Evolutionary conservation across 352 stramenopile genomes (phyloP).

Genomic region (Phytophthora sp.): DNA sequence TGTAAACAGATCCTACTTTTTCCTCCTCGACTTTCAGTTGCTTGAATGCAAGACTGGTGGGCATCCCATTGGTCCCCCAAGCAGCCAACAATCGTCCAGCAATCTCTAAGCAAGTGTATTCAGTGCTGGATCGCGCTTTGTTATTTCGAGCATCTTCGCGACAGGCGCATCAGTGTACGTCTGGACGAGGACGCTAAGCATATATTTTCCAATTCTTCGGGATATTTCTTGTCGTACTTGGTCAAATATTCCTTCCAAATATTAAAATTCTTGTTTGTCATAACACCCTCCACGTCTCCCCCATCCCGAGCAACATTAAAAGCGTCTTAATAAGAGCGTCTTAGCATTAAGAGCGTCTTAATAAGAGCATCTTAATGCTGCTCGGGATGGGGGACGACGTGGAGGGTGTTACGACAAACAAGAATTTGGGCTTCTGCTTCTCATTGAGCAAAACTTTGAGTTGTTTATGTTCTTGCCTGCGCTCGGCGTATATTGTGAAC

Average conservation of each 20-base stretch:
- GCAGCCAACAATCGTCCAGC: background rate
- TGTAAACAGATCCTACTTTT: constrained; percentile 1
- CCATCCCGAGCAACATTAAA: background rate
- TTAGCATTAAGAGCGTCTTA: no score
- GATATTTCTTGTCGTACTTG: background rate
- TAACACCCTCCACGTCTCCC: background rate
- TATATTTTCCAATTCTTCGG: background rate
- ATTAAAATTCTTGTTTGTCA: background rate
- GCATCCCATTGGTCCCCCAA: background rate
- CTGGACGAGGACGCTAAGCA: background rate
- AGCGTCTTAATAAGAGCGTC: no score
- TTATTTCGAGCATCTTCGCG: background rate
- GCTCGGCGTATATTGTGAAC: background rate
- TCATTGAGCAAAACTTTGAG: background rate
- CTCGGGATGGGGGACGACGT: no score
- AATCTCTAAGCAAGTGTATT: background rate
- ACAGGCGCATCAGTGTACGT: background rate
- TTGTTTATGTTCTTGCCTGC: background rate
- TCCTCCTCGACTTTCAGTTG: background rate
- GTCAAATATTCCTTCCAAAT: background rate
- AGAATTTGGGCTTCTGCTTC: background rate
- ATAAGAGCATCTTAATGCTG: no score
- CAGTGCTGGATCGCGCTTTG: background rate
- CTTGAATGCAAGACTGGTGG: background rate
- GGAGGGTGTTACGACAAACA: no score